Evolutionary conservation across 2,329 filamentous ascomycete genomes (phyloP), one percentile per base, ranked within the genome.

Genomic region (Pseudogymnoascus sp.): DNA sequence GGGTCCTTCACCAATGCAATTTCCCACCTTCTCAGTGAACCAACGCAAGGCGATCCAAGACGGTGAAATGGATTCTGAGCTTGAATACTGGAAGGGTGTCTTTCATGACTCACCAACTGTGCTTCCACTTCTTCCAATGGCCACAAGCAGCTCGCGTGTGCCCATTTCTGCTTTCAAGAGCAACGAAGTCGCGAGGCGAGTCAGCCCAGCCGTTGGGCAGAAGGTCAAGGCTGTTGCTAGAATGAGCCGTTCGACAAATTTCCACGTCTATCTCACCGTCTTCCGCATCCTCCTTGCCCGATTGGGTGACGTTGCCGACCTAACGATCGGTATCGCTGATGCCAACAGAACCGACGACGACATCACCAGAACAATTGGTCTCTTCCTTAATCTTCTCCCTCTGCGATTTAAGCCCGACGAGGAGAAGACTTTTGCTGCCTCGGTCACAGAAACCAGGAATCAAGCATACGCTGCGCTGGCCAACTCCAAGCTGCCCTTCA

Each of bases 251-350:
- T 67, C 70, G 0, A 79, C 76, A 0, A 65, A 72, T 0, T 82
- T 81, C 65, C 79, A 83, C 59, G 73, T 82, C 64, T 77, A 78
- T 64, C 69, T 83, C 2, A 73, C 79, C 0, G 70, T 71, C 0
- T 74, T 79, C 61, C 66, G 75, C n/a, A 67, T 71, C 0, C 58
- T 80, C 12, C 69, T 81, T 0, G 71, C 70, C 9, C 65, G 69
- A 5, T 74, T 74, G 25, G 63, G 70, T 0, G 73, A 73, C 10
- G 60, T 72, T 1, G 71, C 77, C 2, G 74, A 79, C 17, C 61
- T 82, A 39, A 71, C 70, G 60, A 79, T 84, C 60, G 81, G 80
- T 4, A 72, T 82, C 8, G 75, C 75, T 0, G 80, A 83, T 66
- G 77, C 77, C 1, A 76, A 75, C 58, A 69, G 77, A 1, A 66